Conservation (phyloP, 176 grass and related monocot genomes). For the Echinochloa phyllopogon region DNA sequence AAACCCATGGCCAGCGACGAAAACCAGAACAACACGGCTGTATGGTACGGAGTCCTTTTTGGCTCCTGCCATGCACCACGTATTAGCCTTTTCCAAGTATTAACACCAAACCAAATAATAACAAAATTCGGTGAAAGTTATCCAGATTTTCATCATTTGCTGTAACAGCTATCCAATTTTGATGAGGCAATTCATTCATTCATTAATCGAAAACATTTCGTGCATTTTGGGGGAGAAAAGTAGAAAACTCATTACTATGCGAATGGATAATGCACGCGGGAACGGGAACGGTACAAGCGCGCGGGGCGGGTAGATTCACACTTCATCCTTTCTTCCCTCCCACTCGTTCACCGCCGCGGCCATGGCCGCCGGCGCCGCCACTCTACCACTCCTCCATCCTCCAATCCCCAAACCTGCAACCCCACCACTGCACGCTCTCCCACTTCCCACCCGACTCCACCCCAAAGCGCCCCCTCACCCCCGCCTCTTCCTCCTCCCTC, state of each 20-base stretch:
- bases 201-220: background rate
- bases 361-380: conserved; percentile 36
- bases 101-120: no score
- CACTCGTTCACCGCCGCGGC: background rate
- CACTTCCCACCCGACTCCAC: background rate
- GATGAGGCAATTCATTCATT: background rate
- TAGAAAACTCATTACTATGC: background rate
- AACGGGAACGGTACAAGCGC: background rate
- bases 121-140: no score
- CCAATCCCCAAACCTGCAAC: background rate
- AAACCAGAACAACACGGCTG: no score
- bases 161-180: background rate
- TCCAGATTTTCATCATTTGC: no score
- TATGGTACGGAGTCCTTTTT: no score
- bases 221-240: background rate
- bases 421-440: background rate
- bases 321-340: background rate
- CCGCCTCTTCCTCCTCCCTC: background rate
- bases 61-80: no score
- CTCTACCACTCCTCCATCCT: background rate
- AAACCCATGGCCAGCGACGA: no score
- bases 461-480: background rate
- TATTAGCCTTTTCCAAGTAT: no score
- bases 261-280: conserved; percentile 31
- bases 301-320: background rate